These are phyloP conservation scores for Comarum palustre DNA, from an alignment of 306 rosid species.

Conservation along the genomic window DNA sequence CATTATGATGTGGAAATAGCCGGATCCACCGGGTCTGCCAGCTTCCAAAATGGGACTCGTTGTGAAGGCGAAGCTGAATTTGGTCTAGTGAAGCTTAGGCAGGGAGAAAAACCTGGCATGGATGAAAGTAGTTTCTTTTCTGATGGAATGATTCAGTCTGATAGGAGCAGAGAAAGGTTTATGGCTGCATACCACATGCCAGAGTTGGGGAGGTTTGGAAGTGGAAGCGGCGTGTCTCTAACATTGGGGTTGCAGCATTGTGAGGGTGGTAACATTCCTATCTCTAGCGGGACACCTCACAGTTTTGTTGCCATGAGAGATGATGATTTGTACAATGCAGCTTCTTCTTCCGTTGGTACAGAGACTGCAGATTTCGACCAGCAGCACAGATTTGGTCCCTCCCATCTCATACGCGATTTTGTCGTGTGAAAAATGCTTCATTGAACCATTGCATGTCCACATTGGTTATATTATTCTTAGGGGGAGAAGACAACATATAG, in stretches of 20 bases:
- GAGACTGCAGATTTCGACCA: slow-evolving; percentile 57
- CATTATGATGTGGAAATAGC: slow-evolving; percentile 42
- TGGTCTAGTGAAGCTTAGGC: slow-evolving; percentile 36
- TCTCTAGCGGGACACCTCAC: slow-evolving; percentile 42
- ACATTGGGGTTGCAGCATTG: slow-evolving; percentile 79
- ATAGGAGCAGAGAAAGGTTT: slow-evolving; percentile 41
- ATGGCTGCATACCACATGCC: slow-evolving; percentile 57
- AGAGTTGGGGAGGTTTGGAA: slow-evolving; percentile 52
- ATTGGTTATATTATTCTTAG: slow-evolving; percentile 6
- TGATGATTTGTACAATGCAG: slow-evolving; percentile 45
- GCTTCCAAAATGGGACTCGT: slow-evolving; percentile 30
- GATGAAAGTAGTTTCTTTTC: slow-evolving; percentile 43
- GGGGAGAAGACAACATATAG: slow-evolving; percentile 7
- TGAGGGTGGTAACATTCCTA: slow-evolving; percentile 51
- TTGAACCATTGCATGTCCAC: slow-evolving; percentile 14
- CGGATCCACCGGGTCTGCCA: slow-evolving; percentile 33
- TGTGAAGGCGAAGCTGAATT: slow-evolving; percentile 39
- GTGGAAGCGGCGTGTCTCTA: slow-evolving; percentile 59
- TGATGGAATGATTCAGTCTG: slow-evolving; percentile 40
- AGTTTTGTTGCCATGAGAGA: slow-evolving; percentile 55
- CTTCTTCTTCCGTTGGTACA: slow-evolving; percentile 45
- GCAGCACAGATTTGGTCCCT: slow-evolving; percentile 50
- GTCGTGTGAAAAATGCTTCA: slow-evolving; percentile 41
- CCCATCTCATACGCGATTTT: slow-evolving; percentile 59
- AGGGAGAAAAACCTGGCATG: slow-evolving; percentile 44